phyloP scores from a whole-genome alignment of 805 yeast genomes.

The Sugiyamaella americana region DNA sequence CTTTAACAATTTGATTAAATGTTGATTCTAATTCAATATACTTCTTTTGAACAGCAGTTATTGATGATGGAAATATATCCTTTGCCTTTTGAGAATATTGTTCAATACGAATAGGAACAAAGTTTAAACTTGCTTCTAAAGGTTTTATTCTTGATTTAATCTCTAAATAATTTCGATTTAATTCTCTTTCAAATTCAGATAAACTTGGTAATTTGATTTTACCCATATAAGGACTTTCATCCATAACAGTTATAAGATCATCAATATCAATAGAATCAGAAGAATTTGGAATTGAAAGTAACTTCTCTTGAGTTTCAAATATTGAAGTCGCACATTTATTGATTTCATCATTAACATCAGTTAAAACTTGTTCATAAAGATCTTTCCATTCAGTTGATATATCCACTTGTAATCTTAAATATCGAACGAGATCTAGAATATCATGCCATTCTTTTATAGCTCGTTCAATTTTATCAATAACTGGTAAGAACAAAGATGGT shows the following conservation, averaged over 20 bases:
- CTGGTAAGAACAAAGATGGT: constrained; percentile 9
- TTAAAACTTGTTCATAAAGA: constrained; percentile 22
- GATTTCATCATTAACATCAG: constrained; percentile 23
- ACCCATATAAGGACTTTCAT: constrained; percentile 16
- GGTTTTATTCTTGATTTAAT: constrained; percentile 19
- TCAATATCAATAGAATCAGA: constrained; percentile 12
- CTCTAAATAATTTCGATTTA: constrained; percentile 17
- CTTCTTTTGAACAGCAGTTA: constrained; percentile 13
- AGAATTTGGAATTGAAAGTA: constrained; percentile 5
- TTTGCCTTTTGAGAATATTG: constrained; percentile 17
- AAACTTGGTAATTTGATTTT: constrained; percentile 17
- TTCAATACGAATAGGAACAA: constrained; percentile 21
- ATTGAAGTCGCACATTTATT: constrained; percentile 16
- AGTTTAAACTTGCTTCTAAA: constrained; percentile 20
- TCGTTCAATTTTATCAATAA: constrained; percentile 20
- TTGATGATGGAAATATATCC: constrained; percentile 19
- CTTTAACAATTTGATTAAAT: constrained; percentile 8
- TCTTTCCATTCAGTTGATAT: constrained; percentile 28
- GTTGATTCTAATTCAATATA: constrained; percentile 15
- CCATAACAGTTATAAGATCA: constrained; percentile 10
- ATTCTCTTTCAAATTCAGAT: constrained; percentile 13
- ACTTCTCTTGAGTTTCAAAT: constrained; percentile 21
- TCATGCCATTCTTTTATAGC: constrained; percentile 21
- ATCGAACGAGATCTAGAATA: constrained; percentile 13
- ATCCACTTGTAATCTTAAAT: constrained; percentile 18